Conservation (phyloP, 2,329 filamentous ascomycete species). For the Pseudofabraea citricarpa region DNA sequence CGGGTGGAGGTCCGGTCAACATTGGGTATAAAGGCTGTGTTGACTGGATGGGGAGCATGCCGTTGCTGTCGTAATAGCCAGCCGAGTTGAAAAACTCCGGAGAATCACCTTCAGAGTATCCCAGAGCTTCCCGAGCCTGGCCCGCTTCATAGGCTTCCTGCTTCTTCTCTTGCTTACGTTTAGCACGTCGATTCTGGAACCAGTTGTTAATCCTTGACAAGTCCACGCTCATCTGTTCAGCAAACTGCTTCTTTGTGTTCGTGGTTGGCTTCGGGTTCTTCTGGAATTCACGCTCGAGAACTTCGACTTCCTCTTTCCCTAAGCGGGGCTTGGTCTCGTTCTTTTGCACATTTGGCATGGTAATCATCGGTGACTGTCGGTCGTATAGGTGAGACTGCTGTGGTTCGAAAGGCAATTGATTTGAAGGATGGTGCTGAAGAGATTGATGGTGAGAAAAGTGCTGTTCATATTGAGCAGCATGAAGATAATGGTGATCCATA, state of each 20-base stretch:
- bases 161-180: constrained; percentile 50
- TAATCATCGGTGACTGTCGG: constrained; percentile 10
- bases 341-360: constrained; percentile 16
- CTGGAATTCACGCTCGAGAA: constrained; percentile 52
- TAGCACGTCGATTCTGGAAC: constrained; percentile 62
- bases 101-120: constrained; percentile 22
- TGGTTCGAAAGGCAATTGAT: constrained; percentile 7
- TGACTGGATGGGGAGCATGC: constrained; percentile 9
- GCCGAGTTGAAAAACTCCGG: constrained; percentile 19
- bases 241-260: constrained; percentile 51
- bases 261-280: constrained; percentile 58
- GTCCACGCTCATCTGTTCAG: constrained; percentile 53
- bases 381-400: neutral
- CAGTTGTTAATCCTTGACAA: constrained; percentile 61
- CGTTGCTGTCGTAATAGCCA: constrained; percentile 13
- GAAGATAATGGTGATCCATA: neutral
- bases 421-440: neutral
- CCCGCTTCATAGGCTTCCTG: constrained; percentile 44
- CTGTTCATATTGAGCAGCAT: neutral
- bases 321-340: constrained; percentile 33
- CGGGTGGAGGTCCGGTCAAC: constrained; percentile 16
- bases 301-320: constrained; percentile 48
- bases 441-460: neutral
- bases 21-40: too few species aligned
- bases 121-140: constrained; percentile 24